Evolutionary conservation across 495 filamentous ascomycete genomes (phyloP).

Genomic region (Oidiodendron maius): DNA sequence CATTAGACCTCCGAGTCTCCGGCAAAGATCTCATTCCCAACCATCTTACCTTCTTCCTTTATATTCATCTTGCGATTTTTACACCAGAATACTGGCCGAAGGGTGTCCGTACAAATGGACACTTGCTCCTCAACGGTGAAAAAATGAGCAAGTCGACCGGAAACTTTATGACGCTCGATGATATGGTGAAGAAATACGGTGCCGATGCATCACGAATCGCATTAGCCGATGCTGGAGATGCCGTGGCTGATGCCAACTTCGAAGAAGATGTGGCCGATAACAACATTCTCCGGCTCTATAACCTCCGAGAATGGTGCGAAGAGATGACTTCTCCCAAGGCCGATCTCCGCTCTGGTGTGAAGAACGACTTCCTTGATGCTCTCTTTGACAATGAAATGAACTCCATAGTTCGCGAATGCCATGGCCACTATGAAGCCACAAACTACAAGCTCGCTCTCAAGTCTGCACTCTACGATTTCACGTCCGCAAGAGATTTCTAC

Average conservation of each 20-base stretch:
- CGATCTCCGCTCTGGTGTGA: slow-evolving; percentile 63
- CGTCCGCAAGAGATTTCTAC: slow-evolving; percentile 81
- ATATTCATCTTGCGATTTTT: slow-evolving; percentile 90
- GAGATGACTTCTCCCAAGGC: slow-evolving; percentile 65
- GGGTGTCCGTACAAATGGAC: slow-evolving; percentile 80
- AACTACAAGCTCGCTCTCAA: slow-evolving; percentile 92
- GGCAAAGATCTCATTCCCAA: slow-evolving; percentile 86
- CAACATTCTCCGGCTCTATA: slow-evolving; percentile 79
- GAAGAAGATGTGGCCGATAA: slow-evolving; percentile 91
- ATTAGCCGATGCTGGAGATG: slow-evolving; percentile 90
- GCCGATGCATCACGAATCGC: slow-evolving; percentile 89
- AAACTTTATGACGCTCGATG: slow-evolving; percentile 89
- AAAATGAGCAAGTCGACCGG: slow-evolving; percentile 97
- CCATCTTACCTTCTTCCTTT: slow-evolving; percentile 95
- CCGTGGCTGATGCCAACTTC: slow-evolving; percentile 94
- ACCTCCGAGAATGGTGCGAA: slow-evolving; percentile 88
- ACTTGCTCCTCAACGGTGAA: slow-evolving; percentile 87
- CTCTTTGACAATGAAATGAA: slow-evolving; percentile 95
- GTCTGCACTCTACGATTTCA: slow-evolving; percentile 84
- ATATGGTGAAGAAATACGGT: slow-evolving; percentile 85
- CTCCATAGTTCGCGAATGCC: slow-evolving; percentile 66
- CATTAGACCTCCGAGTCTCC: slow-evolving; percentile 75
- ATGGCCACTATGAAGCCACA: slow-evolving; percentile 68
- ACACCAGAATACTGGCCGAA: slow-evolving; percentile 79
- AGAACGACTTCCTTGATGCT: slow-evolving; percentile 76